A percentile compares a stretch with the other conserved stretches of the same genome.
Conservation (phyloP, 1,284 basidiomycete genomes). For the Cryptococcus deneoformans region DNA sequence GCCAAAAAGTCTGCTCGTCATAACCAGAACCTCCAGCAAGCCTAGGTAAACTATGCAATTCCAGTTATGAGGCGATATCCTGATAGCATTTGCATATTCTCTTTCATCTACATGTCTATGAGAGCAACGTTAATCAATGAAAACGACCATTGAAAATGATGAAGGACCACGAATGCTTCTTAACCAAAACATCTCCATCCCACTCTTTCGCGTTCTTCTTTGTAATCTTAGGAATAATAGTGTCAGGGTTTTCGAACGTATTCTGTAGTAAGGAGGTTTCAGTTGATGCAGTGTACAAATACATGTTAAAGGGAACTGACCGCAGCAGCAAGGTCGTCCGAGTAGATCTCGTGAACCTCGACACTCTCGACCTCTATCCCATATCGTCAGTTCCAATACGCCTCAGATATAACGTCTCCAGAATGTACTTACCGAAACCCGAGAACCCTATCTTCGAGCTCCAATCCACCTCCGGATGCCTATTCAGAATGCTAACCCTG, state of each 20-base stretch:
- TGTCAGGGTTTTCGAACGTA: slow-evolving; percentile 33
- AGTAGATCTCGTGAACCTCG: slow-evolving; percentile 38
- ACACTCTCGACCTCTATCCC: slow-evolving; percentile 20
- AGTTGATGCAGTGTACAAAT: background rate
- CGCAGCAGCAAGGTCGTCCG: slow-evolving; percentile 33
- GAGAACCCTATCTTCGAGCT: slow-evolving; percentile 19
- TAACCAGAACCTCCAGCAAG: no score
- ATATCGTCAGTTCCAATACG: background rate
- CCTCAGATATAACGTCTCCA: slow-evolving; percentile 2
- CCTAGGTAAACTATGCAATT: no score
- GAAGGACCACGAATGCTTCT: slow-evolving; percentile 44
- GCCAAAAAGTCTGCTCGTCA: no score
- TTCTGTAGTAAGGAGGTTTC: slow-evolving; percentile 22
- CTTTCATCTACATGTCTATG: no score
- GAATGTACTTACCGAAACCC: slow-evolving; percentile 21
- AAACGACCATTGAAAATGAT: slow-evolving; percentile 24
- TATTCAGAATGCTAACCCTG: slow-evolving; percentile 37
- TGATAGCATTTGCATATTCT: no score
- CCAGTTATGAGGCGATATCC: no score
- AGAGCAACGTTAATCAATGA: background rate
- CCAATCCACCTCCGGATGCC: slow-evolving; percentile 39
- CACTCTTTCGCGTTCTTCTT: slow-evolving; percentile 20
- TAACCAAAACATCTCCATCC: slow-evolving; percentile 19
- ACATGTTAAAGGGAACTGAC: slow-evolving; percentile 16
- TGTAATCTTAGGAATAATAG: slow-evolving; percentile 22